A percentile compares a stretch with the other conserved stretches of the same genome.
These are phyloP conservation scores for Mycena kentingensis DNA, from an alignment of 768 basidiomycete genomes.

Conservation along the genomic window DNA sequence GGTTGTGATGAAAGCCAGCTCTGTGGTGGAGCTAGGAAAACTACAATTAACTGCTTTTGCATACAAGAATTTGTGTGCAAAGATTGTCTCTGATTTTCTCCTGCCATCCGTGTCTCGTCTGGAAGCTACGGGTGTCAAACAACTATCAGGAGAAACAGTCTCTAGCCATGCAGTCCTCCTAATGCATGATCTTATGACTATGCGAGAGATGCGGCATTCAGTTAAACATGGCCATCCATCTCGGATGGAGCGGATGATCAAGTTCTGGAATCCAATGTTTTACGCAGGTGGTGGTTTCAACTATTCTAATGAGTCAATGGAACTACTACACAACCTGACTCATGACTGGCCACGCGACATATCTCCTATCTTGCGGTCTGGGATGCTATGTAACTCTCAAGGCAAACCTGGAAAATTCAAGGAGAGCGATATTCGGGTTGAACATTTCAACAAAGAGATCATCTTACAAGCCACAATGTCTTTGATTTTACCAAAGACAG, in stretches of 20 bases:
- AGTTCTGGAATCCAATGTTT: constrained; percentile 25
- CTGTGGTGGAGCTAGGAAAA: neutral
- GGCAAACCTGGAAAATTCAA: constrained; percentile 23
- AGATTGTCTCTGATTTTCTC: neutral
- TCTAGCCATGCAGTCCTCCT: constrained; percentile 8
- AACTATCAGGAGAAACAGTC: neutral
- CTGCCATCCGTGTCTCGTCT: constrained; percentile 7
- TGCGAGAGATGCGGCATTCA: constrained; percentile 23
- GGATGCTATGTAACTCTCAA: constrained; percentile 26
- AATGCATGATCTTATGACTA: constrained; percentile 22
- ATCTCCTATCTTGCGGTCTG: constrained; percentile 16
- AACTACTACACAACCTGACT: constrained; percentile 25
- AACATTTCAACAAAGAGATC: constrained; percentile 25
- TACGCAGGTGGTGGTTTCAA: constrained; percentile 24
- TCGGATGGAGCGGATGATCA: constrained; percentile 20
- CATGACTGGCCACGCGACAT: constrained; percentile 27
- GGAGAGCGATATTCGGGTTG: constrained; percentile 27
- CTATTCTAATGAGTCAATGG: constrained; percentile 29
- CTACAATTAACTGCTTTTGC: no score
- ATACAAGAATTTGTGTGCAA: neutral
- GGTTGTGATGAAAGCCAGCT: neutral
- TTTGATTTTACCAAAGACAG: constrained; percentile 4
- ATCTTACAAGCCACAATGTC: constrained; percentile 7
- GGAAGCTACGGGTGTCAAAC: constrained; percentile 6
- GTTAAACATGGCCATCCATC: constrained; percentile 26